These are phyloP conservation scores for Fusarium albosuccineum DNA, from an alignment of 2,329 filamentous ascomycete genomes.

Conservation along the genomic window DNA sequence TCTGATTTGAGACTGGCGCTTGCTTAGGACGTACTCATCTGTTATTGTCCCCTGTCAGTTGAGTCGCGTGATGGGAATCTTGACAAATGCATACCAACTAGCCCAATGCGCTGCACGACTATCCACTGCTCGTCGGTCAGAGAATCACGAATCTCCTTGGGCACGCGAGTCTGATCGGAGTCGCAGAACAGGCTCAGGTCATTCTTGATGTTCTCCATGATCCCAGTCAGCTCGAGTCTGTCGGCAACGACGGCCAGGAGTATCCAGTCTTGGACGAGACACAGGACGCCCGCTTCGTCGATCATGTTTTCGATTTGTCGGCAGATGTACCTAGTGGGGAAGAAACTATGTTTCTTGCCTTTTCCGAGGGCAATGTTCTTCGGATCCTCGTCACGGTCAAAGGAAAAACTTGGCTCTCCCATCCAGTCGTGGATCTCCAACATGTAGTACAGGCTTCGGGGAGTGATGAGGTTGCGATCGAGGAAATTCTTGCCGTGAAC, in stretches of 20 bases:
- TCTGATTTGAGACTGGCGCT: constrained; percentile 9
- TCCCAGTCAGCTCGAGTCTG: constrained; percentile 9
- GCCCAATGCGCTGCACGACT: neutral
- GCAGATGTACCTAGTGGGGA: constrained; percentile 1
- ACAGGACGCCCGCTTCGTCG: neutral
- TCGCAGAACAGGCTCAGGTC: constrained; percentile 15
- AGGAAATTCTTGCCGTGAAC: constrained; percentile 9
- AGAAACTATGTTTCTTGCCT: constrained; percentile 1
- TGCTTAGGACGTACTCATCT: constrained; percentile 13
- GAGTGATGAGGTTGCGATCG: neutral
- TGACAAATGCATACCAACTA: constrained; percentile 1
- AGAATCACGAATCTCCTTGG: neutral
- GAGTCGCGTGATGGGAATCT: neutral
- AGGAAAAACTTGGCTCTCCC: constrained; percentile 4
- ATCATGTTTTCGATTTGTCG: constrained; percentile 6
- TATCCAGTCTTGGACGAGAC: constrained; percentile 26
- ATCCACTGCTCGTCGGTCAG: constrained; percentile 1
- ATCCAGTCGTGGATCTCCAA: constrained; percentile 24
- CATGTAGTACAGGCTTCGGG: constrained; percentile 33
- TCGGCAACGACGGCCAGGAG: constrained; percentile 31
- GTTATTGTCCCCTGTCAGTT: neutral
- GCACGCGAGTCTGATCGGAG: neutral
- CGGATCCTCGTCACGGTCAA: neutral
- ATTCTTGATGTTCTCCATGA: neutral
- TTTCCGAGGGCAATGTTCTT: neutral